Conservation (phyloP, 1,284 basidiomycete species). For the Vanrija humicola region DNA sequence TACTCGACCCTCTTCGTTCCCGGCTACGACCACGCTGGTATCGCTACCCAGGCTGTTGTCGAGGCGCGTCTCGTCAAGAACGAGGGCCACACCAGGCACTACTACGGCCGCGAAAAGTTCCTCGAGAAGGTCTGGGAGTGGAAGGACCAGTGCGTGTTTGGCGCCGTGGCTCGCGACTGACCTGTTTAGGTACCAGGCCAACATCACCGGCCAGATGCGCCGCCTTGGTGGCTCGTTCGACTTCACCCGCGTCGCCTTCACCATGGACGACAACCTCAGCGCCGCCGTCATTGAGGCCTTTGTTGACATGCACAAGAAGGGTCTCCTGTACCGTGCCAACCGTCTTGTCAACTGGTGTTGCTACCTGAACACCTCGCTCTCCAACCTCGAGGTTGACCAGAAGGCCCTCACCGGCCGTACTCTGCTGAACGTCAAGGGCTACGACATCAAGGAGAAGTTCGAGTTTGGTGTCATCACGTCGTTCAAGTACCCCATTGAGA, state of each 20-base stretch:
- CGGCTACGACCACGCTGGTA: constrained; percentile 97
- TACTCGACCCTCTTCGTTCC: constrained; percentile 87
- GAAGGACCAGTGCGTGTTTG: constrained; percentile 79
- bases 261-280: constrained; percentile 83
- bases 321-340: constrained; percentile 92
- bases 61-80: constrained; percentile 87
- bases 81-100: constrained; percentile 79
- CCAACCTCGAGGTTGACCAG: constrained; percentile 96
- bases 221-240: constrained; percentile 92
- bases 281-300: constrained; percentile 91
- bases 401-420: constrained; percentile 87
- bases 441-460: constrained; percentile 88
- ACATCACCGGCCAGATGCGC: constrained; percentile 85
- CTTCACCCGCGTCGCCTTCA: constrained; percentile 91
- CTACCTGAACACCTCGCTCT: constrained; percentile 89
- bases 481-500: constrained; percentile 87
- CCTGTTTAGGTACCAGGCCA: constrained; percentile 62
- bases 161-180: not conserved
- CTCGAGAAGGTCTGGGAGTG: constrained; percentile 89
- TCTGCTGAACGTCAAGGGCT: constrained; percentile 86
- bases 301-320: constrained; percentile 86
- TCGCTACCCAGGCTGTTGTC: constrained; percentile 97
- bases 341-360: constrained; percentile 99
- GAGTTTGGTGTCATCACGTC: constrained; percentile 97
- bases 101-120: constrained; percentile 91